Evolutionary conservation across 352 stramenopile genomes (phyloP).

Genomic region (Phytophthora pistaciae): DNA sequence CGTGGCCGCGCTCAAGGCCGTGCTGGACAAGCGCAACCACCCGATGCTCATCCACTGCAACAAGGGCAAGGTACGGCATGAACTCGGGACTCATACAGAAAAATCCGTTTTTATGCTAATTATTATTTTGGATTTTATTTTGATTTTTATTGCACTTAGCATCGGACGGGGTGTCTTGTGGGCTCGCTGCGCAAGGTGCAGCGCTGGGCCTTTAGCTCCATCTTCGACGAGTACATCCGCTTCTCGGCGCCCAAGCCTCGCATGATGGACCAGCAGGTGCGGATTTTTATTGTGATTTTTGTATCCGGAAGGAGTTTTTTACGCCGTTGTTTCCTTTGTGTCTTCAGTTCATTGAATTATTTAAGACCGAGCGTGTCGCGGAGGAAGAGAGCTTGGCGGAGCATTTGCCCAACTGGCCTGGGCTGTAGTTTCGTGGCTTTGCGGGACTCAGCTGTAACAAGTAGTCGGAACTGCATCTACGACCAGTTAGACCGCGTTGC

Average conservation of each 20-base stretch:
- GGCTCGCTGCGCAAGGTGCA: conserved; percentile 85
- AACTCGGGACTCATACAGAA: not conserved
- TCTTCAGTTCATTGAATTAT: conserved; percentile 78
- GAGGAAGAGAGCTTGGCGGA: conserved; percentile 54
- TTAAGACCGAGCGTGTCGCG: conserved; percentile 82
- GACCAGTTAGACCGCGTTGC: not conserved
- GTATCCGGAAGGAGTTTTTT: no score
- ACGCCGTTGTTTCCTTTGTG: no score
- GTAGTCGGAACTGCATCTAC: not conserved
- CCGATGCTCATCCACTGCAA: conserved; percentile 92
- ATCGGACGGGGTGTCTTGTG: conserved; percentile 84
- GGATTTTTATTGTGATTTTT: not conserved
- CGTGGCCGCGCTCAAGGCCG: conserved; percentile 70
- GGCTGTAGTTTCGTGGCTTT: conserved; percentile 34
- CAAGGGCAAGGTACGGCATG: conserved; percentile 79
- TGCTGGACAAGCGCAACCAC: conserved; percentile 88
- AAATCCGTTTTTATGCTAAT: not conserved
- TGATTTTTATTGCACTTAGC: conserved; percentile 35
- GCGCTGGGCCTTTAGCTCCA: conserved; percentile 85
- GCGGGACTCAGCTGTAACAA: not conserved
- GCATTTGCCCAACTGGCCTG: conserved; percentile 73
- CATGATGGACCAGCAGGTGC: conserved; percentile 90
- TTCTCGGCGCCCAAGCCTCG: conserved; percentile 87
- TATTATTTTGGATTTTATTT: not conserved
- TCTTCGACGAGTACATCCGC: conserved; percentile 89